Base-by-base conservation (phyloP, 2,329 filamentous ascomycete genomes). In the Trichoderma sp. region DNA sequence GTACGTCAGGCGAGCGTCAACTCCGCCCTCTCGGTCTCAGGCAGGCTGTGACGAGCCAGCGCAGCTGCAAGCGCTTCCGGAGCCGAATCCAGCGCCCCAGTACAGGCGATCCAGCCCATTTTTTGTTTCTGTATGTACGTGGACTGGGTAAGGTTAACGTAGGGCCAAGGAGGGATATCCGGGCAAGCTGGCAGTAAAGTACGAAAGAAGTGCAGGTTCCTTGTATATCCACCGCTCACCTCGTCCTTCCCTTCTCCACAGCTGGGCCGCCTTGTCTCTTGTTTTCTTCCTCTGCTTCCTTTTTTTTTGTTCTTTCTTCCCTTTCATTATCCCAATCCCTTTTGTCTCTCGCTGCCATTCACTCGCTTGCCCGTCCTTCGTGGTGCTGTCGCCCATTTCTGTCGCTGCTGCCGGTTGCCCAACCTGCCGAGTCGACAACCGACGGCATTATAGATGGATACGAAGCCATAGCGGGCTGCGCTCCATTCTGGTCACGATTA, bases 1-100 rank as follows among this genome's bases (percentile, higher is more conserved):
- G 54, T 66, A 66, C 64, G 64, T 66, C 64, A 66, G 52, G 52
- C 47, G 48, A 63, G 54, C 64, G 64, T 66, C 64, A 66, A 66
- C n/a, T 50, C 59, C 44, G 54, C 59, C 47, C 43, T 50, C 47
- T 41, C 21, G 39, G 24, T 28, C 58, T 15, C 43, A 47, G 28
- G 43, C 50, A 24, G 28, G 17, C 43, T 24, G 34, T 47, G 43
- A 48, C 28, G 50, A 44, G 34, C 12, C 10, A 39, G 34, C 34
- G 12, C 34, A 39, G 34, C 60, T 50, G 57, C 57, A 65, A 61
- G 64, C 64, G 64, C 64, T 65, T 61, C 51, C 64, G 56, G 57
- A 52, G 57, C 52, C 50, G 50, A 47, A 41, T 44, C 19, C 58
- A 45, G 51, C 28, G 51, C 44, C 57, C 57, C 64, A 51, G 58